Evolutionary conservation across 352 stramenopile species (phyloP), one percentile per base, ranked within the genome.

Genomic region (Phytophthora citricola): DNA sequence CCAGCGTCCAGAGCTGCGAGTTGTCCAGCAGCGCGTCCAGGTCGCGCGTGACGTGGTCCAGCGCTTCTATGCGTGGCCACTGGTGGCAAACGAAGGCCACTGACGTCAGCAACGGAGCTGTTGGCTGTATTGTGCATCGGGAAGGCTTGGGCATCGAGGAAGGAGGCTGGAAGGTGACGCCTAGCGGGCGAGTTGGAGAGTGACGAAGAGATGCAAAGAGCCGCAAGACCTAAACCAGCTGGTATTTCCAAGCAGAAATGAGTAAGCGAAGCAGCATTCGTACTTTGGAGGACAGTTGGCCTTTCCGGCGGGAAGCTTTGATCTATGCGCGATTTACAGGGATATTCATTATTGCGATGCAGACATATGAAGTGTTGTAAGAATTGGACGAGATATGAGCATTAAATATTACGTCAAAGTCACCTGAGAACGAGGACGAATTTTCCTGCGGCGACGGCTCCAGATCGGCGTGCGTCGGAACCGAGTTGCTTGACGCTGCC

Each of bases 21-120:
- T 36, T 40, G 44, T 78, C 72, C 26, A 73, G 60, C 12, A 81
- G 47, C 17, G 44, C 49, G 38, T 70, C 58, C 20, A 83, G 27
- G 14, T 63, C 38, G 3, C 38, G 43, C 10, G 54, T 57, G 12
- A 80, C 54, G 52, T 82, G 73, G 34, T 72, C 62, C 32, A 79
- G 58, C 20, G 73, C 70, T 14, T 65, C 70, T 24, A 81, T 51
- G 17, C 31, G 38, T 11, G 63, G 63, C 15, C 38, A 51, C 7
- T 65, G 49, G 17, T 63, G 62, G 11, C 41, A 53, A 15, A 76
- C 41, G 40, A 72, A 59, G 11, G 56, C 38, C 15, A 79, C 70
- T 12, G 49, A 63, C 2, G 55, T 17, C 44, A 81, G 51, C 17
- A 63, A 24, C 8, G 49, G 53, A 22, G 57, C 20, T 22, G 57